Evolutionary conservation across 2,329 filamentous ascomycete species (phyloP).

Genomic region (Elsinoe fawcettii): DNA sequence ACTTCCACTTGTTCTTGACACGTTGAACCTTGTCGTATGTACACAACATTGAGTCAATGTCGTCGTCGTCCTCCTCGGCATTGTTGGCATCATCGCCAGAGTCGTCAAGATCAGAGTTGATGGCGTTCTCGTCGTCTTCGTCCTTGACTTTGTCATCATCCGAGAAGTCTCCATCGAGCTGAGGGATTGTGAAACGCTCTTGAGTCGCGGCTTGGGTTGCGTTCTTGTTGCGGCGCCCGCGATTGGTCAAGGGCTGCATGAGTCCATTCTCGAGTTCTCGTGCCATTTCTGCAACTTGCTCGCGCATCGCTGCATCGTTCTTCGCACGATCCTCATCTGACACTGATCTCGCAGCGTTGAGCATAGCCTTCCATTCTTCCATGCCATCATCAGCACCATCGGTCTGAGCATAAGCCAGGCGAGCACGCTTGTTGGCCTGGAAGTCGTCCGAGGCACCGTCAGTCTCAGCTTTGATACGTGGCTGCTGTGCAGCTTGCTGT

Average conservation of each 20-base stretch:
- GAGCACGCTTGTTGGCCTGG: slow-evolving; percentile 31
- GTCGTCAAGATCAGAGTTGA: slow-evolving; percentile 97
- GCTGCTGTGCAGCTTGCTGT: slow-evolving; percentile 28
- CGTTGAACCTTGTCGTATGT: slow-evolving; percentile 99
- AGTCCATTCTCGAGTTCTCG: slow-evolving; percentile 66
- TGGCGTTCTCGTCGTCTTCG: slow-evolving; percentile 74
- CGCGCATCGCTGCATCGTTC: slow-evolving; percentile 62
- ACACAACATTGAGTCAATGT: slow-evolving; percentile 87
- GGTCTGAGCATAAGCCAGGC: slow-evolving; percentile 53
- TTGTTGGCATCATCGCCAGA: slow-evolving; percentile 58
- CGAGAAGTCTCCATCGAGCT: slow-evolving; percentile 51
- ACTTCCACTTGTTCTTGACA: slow-evolving; percentile 98
- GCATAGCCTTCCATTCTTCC: slow-evolving; percentile 49
- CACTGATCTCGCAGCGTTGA: slow-evolving; percentile 50
- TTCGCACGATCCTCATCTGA: slow-evolving; percentile 46
- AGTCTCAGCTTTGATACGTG: slow-evolving; percentile 31
- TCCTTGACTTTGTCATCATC: slow-evolving; percentile 46
- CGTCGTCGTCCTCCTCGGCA: slow-evolving; percentile 78
- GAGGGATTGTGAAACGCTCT: slow-evolving; percentile 28
- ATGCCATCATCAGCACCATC: slow-evolving; percentile 64
- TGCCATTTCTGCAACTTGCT: slow-evolving; percentile 57
- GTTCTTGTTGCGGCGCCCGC: slow-evolving; percentile 29
- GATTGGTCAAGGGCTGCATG: slow-evolving; percentile 62
- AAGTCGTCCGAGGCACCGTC: slow-evolving; percentile 16
- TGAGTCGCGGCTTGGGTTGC: not conserved